Percentiles rank a stretch among this genome's conserved stretches.
These are phyloP conservation scores for Trebouxia gelatinosa DNA, from an alignment of 163 green algal species.

Conservation along the genomic window DNA sequence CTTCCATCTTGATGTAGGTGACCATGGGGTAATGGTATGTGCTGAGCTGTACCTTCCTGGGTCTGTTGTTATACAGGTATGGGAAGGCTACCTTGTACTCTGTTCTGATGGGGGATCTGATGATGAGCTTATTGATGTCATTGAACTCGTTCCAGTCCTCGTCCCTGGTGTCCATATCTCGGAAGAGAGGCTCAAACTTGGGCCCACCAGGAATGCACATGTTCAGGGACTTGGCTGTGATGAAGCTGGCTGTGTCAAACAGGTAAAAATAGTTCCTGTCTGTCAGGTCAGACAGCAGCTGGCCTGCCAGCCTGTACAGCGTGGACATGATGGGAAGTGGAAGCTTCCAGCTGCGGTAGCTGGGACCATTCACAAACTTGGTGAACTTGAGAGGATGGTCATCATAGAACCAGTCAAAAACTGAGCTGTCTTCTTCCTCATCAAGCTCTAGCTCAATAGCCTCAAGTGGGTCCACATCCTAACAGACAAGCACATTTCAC, in stretches of 20 bases:
- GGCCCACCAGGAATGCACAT: constrained; percentile 98
- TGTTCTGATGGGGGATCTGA: constrained; percentile 93
- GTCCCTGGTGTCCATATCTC: constrained; percentile 78
- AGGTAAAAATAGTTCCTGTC: constrained; percentile 99
- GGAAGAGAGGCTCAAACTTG: constrained; percentile 99
- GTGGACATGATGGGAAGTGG: constrained; percentile 93
- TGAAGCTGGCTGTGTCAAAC: constrained; percentile 91
- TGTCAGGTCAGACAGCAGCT: constrained; percentile 95
- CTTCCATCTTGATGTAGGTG: constrained; percentile 99
- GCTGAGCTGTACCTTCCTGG: constrained; percentile 87
- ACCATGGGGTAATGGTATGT: constrained; percentile 94
- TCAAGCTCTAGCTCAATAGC: constrained; percentile 98
- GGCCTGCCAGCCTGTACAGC: constrained; percentile 87
- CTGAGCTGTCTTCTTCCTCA: constrained; percentile 91
- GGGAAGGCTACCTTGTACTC: constrained; percentile 99
- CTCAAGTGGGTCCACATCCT: constrained; percentile 94
- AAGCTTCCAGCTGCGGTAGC: constrained; percentile 93
- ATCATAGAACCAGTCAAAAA: constrained; percentile 97
- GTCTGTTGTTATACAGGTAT: constrained; percentile 99
- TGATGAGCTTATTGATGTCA: constrained; percentile 99
- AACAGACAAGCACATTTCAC: constrained; percentile 21
- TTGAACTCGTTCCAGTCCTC: constrained; percentile 99
- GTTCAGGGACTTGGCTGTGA: constrained; percentile 95
- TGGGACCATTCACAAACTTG: constrained; percentile 92
- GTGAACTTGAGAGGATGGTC: constrained; percentile 87